Evolutionary conservation across 2,329 filamentous ascomycete genomes (phyloP).

Genomic region (Clonostachys solani): DNA sequence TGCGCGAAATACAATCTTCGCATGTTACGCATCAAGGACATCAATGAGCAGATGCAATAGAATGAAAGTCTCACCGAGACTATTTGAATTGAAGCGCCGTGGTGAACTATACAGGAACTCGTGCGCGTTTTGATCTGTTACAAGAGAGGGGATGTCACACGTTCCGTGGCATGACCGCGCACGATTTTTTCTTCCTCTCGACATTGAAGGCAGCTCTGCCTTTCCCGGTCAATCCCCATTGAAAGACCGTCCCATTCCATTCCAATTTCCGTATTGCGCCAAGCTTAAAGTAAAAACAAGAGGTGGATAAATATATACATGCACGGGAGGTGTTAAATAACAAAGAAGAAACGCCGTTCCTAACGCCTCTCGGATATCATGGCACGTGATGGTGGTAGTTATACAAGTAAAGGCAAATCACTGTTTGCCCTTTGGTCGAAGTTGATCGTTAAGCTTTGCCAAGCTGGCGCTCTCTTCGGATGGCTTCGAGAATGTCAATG

Average conservation of each 20-base stretch:
- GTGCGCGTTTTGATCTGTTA: conserved; percentile 11
- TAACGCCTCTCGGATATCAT: no score
- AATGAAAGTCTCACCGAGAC: no score
- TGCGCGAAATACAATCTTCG: no score
- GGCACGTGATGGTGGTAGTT: no score
- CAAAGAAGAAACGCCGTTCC: no score
- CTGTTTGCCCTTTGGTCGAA: no score
- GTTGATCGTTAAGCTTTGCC: no score
- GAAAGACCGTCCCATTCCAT: not conserved
- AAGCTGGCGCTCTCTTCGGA: conserved; percentile 37
- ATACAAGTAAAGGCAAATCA: no score
- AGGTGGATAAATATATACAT: not conserved
- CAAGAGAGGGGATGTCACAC: conserved; percentile 35
- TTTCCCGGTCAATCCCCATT: not conserved
- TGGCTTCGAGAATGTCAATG: conserved; percentile 52
- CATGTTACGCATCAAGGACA: no score
- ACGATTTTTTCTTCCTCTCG: conserved; percentile 4
- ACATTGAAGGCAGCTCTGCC: not conserved
- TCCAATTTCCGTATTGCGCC: not conserved
- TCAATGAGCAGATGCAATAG: no score
- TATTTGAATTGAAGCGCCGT: no score
- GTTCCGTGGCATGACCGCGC: conserved; percentile 17
- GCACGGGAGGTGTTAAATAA: not conserved
- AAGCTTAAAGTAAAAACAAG: not conserved
- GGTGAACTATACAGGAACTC: no score